Base-by-base conservation (phyloP, 2,329 filamentous ascomycete species). In the Aspergillus sp. region DNA sequence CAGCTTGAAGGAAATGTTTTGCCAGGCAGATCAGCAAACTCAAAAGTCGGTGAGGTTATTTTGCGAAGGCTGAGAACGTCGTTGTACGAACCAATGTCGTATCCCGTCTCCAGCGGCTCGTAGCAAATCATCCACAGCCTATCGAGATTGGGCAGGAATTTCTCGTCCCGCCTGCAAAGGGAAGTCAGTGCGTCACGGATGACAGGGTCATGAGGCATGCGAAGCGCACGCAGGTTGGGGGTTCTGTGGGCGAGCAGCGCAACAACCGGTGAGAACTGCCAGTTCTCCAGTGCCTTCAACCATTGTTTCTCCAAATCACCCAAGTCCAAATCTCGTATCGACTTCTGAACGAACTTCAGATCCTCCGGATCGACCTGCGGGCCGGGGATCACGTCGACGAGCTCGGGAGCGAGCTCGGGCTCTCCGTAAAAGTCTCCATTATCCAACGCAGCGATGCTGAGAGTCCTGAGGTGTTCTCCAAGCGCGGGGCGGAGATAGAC, bases 401-500 rank as follows among this genome's bases (percentile, higher is more conserved):
- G 15, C 6, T 36, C 34, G 13, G 15, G 26, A 5, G 34, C 12
- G 12, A 36, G 15, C 6, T 36, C 34, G 13, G 15, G 26, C 9
- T 30, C 34, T 13, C 15, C 15, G 34, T 36, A 13, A 36, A 36
- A 36, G 34, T 36, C 34, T n/a, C 24, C 32, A 7, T 15, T 41
- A 18, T 4, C 17, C n/a, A 51, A 24, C 13, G 45, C 36, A 12
- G 17, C 13, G 3, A 66, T 53, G 18, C 26, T 38, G 20, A 66
- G 43, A 11, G 48, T n/a, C 24, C 53, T 58, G 3, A 68, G 61
- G 39, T 60, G 47, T 17, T 59, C 41, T 20, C 56, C 66, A 2
- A 69, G 64, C 1, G 62, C 49, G 13, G 62, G 64, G n/a, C 58
- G 59, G 5, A 24, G 53, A 55, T 53, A 61, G 13, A 68, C 48